Evolutionary conservation across 108 stramenopile genomes (phyloP), one percentile per base, ranked within the genome.

Genomic region (Conticribra weissflogii): DNA sequence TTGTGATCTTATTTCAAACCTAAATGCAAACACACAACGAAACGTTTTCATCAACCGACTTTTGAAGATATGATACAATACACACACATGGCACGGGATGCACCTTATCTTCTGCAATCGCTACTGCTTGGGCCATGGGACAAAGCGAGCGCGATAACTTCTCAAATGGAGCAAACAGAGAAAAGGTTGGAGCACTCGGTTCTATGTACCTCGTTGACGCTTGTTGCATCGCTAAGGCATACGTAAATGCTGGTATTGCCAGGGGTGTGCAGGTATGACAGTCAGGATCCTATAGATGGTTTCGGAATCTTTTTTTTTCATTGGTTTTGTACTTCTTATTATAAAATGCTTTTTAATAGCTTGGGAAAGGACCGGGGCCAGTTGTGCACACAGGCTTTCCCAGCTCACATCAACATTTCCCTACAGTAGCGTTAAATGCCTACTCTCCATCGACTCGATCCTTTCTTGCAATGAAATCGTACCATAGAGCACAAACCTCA

Each of bases 1-100:
- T n/a, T n/a, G n/a, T n/a, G n/a, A n/a, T n/a, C n/a, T n/a, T n/a
- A n/a, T n/a, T n/a, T n/a, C n/a, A n/a, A n/a, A n/a, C n/a, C n/a
- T n/a, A n/a, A 68, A 60, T 64, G 12, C 36, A 12, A 41, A 41
- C 36, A 41, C 36, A 41, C 12, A 41, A 5, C 8, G 12, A 41
- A 5, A 41, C 36, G 12, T 41, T 9, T n/a, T n/a, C n/a, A n/a
- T n/a, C 36, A 41, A 41, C 5, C 36, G 12, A 73, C 25, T 63
- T 77, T 66, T 31, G 2, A 24, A 65, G 64, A 54, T 71, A 82
- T 63, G 88, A 91, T 53, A 82, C 94, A 1, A 72, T 77, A n/a
- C 69, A 92, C 63, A 92, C 94, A 0, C 94, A 95, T 72, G 94
- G 94, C 16, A 95, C 94, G 12, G 94, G 94, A 36, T 97, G 97